Conservation (phyloP, 805 yeast species). For the Candida mattraensis region DNA sequence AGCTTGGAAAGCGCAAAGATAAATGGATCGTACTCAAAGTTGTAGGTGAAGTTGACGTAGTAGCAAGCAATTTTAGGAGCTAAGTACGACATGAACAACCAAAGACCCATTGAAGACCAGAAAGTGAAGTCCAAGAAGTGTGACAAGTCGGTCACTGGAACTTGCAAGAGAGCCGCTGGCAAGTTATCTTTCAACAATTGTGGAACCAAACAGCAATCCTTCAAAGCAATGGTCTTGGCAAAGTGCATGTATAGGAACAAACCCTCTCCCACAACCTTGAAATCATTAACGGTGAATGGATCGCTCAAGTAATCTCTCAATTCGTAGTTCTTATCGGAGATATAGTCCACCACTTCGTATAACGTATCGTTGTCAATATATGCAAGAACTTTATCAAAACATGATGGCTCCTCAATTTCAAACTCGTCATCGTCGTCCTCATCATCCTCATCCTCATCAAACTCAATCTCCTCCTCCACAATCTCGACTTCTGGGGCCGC, state of each 20-base stretch:
- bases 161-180: constrained; percentile 20
- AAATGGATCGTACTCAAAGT: constrained; percentile 55
- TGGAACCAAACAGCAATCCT: constrained; percentile 26
- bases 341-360: constrained; percentile 19
- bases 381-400: constrained; percentile 9
- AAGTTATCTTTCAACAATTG: constrained; percentile 21
- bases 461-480: constrained; percentile 43
- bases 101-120: constrained; percentile 36
- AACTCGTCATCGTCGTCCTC: constrained; percentile 9
- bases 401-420: constrained; percentile 6
- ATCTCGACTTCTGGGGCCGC: constrained; percentile 52
- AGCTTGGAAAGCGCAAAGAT: constrained; percentile 46
- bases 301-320: constrained; percentile 34
- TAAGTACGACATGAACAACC: constrained; percentile 42
- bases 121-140: constrained; percentile 33
- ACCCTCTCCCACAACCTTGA: constrained; percentile 27
- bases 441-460: constrained; percentile 14
- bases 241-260: constrained; percentile 18
- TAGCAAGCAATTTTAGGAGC: constrained; percentile 46
- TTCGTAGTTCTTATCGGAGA: constrained; percentile 28
- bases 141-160: constrained; percentile 39
- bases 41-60: constrained; percentile 54
- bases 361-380: constrained; percentile 15
- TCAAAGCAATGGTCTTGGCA: constrained; percentile 18
- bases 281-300: constrained; percentile 32